These are phyloP conservation scores for Pseudocercospora macadamiae DNA, from an alignment of 2,329 filamentous ascomycete genomes.

Conservation along the genomic window DNA sequence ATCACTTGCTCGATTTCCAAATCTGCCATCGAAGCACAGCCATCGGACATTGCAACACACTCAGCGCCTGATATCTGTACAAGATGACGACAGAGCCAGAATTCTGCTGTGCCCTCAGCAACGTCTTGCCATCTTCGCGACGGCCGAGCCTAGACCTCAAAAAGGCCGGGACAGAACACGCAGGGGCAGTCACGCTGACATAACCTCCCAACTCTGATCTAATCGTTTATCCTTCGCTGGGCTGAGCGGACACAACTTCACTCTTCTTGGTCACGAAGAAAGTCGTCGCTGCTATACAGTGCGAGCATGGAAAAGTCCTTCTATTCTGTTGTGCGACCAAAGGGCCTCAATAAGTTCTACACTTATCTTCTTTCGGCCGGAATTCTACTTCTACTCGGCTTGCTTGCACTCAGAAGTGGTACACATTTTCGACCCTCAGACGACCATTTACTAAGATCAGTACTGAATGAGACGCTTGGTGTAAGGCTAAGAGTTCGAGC, in stretches of 20 bases:
- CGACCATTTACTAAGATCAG: background rate
- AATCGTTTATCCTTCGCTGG: no score
- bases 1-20: no score
- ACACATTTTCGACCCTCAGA: background rate
- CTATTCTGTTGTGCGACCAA: background rate
- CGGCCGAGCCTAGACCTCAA: background rate
- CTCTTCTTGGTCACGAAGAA: no score
- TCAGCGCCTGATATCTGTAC: no score
- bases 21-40: no score
- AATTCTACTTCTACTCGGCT: background rate
- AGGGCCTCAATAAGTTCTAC: background rate
- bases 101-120: no score
- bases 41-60: no score
- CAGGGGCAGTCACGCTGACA: background rate
- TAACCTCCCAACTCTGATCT: no score
- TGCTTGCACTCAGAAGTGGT: background rate
- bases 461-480: constrained; percentile 19
- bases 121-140: no score
- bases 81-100: no score
- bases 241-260: no score
- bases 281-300: background rate
- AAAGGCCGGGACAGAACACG: background rate
- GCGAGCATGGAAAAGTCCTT: background rate
- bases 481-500: constrained; percentile 9
- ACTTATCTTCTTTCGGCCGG: background rate